A percentile compares a stretch with the other conserved stretches of the same genome.
phyloP scores from a whole-genome alignment of 129 eudicot genomes.

The Logfia minima region DNA sequence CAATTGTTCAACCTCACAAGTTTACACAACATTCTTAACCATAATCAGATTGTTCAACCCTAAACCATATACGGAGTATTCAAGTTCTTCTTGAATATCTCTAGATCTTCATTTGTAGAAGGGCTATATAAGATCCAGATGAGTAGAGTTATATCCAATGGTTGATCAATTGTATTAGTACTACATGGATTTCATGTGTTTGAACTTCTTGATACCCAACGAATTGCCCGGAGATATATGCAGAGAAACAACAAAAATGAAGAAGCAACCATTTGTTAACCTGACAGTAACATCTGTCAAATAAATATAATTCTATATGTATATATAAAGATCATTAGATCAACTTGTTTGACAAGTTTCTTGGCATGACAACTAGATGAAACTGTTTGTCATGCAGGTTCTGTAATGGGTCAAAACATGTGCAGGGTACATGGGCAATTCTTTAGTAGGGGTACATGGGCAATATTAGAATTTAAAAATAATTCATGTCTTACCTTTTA shows the following conservation, averaged over 20 bases:
- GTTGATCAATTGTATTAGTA: neutral
- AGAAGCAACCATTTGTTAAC: conserved; percentile 5
- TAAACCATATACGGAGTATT: neutral
- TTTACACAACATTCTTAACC: conserved; percentile 29
- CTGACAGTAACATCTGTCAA: conserved; percentile 7
- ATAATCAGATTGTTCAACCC: neutral
- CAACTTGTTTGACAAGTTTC: neutral
- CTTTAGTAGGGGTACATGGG: neutral
- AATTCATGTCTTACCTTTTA: neutral
- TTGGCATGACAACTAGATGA: neutral
- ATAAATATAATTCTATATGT: neutral
- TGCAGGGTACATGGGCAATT: neutral
- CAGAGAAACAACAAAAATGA: conserved; percentile 1
- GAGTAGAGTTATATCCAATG: conserved; percentile 3
- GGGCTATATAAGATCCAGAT: conserved; percentile 16
- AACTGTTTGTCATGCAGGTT: neutral
- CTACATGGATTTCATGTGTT: conserved; percentile 3
- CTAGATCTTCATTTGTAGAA: conserved; percentile 4
- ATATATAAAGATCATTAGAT: too few species aligned
- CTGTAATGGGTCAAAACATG: neutral
- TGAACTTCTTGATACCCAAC: neutral
- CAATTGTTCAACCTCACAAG: conserved; percentile 13
- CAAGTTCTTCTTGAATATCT: conserved; percentile 15
- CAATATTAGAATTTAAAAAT: too few species aligned
- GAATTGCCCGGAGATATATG: conserved; percentile 5